A percentile compares a stretch with the other conserved stretches of the same genome.
Evolutionary conservation across 1,139 yeast species (phyloP).

Genomic region (Casaregolazyma lundiana): DNA sequence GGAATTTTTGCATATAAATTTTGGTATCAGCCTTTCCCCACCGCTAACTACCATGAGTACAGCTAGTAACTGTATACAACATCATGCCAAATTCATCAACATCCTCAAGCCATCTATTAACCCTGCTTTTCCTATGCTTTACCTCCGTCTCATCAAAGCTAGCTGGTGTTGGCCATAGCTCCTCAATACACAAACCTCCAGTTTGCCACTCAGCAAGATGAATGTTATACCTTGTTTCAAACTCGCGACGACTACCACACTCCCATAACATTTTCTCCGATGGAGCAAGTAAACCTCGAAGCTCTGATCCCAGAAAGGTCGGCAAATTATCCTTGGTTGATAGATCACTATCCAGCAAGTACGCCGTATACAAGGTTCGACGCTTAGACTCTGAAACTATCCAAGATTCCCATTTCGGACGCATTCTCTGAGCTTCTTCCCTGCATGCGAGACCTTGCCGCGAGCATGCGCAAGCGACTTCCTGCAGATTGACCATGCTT

Average conservation of each 20-base stretch:
- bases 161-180: conserved; percentile 12
- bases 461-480: conserved; percentile 8
- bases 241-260: conserved; percentile 6
- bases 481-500: conserved; percentile 11
- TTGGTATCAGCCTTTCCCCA: too few species aligned
- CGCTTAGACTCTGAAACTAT: conserved; percentile 12
- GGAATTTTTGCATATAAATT: too few species aligned
- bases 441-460: conserved; percentile 7
- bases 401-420: conserved; percentile 16
- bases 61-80: conserved; percentile 11
- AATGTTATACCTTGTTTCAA: conserved; percentile 11
- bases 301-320: conserved; percentile 4
- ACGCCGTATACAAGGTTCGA: conserved; percentile 11
- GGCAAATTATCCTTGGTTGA: conserved; percentile 8
- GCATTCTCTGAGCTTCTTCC: conserved; percentile 5
- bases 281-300: conserved; percentile 11
- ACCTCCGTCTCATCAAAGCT: conserved; percentile 1
- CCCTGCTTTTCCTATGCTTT: conserved; percentile 3
- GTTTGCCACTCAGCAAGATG: conserved; percentile 11
- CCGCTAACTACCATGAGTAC: conserved; percentile 19
- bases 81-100: conserved; percentile 16
- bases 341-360: conserved; percentile 11
- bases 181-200: conserved; percentile 10
- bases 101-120: conserved; percentile 13
- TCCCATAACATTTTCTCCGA: conserved; percentile 9